These are phyloP conservation scores for Leptographium radiaticola DNA, from an alignment of 2,329 filamentous ascomycete species.

Conservation along the genomic window DNA sequence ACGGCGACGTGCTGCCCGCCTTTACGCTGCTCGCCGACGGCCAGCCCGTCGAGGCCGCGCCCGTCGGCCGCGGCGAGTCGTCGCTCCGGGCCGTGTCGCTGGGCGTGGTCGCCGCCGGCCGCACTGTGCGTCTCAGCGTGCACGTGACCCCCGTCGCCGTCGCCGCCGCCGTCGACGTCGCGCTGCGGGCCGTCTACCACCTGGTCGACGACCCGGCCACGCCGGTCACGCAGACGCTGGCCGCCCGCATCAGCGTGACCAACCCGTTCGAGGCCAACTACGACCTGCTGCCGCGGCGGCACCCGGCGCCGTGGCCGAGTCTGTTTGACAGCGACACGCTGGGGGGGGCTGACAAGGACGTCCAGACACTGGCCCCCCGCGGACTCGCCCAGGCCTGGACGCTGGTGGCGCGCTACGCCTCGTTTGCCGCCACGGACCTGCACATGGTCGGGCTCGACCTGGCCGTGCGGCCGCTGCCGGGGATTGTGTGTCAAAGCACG, in stretches of 20 bases:
- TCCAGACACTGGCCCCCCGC: constrained; percentile 15
- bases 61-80: constrained; percentile 4
- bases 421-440: constrained; percentile 63
- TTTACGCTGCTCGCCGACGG: constrained; percentile 24
- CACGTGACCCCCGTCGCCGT: constrained; percentile 34
- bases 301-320: constrained; percentile 72
- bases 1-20: constrained; percentile 37
- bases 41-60: constrained; percentile 12
- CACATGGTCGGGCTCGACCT: constrained; percentile 46
- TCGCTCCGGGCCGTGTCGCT: constrained; percentile 28
- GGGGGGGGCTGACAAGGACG: constrained; percentile 13
- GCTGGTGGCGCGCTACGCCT: constrained; percentile 59
- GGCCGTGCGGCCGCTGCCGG: constrained; percentile 37
- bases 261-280: constrained; percentile 88
- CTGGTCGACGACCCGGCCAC: constrained; percentile 50
- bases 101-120: constrained; percentile 33
- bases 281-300: constrained; percentile 67
- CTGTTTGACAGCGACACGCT: constrained; percentile 55
- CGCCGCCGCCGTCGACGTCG: constrained; percentile 50
- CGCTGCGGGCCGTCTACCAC: constrained; percentile 64
- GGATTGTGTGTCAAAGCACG: constrained; percentile 42
- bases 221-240: constrained; percentile 52
- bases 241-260: constrained; percentile 58
- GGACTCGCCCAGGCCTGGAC: constrained; percentile 76
- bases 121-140: constrained; percentile 31